Evolutionary conservation across 306 rosid genomes (phyloP).

Genomic region (Phaseolus lunatus): DNA sequence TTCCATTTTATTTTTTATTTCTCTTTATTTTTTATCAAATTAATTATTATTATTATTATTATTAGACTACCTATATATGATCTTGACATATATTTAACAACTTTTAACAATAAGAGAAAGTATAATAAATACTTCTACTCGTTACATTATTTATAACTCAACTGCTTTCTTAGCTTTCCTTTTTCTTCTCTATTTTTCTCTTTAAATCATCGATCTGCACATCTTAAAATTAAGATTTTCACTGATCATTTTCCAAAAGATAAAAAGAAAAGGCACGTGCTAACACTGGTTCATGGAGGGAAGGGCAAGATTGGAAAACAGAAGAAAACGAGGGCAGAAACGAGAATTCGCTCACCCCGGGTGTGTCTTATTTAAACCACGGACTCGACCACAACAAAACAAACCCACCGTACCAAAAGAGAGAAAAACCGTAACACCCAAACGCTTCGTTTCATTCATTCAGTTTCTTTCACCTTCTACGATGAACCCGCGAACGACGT

Average conservation of each 20-base stretch:
- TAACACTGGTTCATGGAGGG: not conserved
- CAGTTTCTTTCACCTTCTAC: not conserved
- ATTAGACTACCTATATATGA: too few relatives aligned
- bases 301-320: slow-evolving; percentile 27
- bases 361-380: slow-evolving; percentile 52
- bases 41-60: too few relatives aligned
- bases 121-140: too few relatives aligned
- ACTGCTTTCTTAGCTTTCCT: too few relatives aligned
- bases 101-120: too few relatives aligned
- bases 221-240: not conserved
- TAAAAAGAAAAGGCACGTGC: too few relatives aligned
- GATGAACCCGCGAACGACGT: slow-evolving; percentile 47
- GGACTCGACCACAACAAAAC: slow-evolving; percentile 47
- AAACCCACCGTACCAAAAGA: slow-evolving; percentile 34
- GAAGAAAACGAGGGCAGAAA: slow-evolving; percentile 6
- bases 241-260: too few relatives aligned
- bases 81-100: too few relatives aligned
- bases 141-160: too few relatives aligned
- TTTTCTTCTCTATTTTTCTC: not conserved
- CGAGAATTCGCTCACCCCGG: not conserved
- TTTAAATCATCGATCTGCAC: not conserved
- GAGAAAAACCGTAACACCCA: slow-evolving; percentile 16
- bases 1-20: not conserved
- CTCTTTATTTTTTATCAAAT: too few relatives aligned
- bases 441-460: not conserved